Conservation (phyloP, 2,329 filamentous ascomycete species). For the Metarhizium rileyi region DNA sequence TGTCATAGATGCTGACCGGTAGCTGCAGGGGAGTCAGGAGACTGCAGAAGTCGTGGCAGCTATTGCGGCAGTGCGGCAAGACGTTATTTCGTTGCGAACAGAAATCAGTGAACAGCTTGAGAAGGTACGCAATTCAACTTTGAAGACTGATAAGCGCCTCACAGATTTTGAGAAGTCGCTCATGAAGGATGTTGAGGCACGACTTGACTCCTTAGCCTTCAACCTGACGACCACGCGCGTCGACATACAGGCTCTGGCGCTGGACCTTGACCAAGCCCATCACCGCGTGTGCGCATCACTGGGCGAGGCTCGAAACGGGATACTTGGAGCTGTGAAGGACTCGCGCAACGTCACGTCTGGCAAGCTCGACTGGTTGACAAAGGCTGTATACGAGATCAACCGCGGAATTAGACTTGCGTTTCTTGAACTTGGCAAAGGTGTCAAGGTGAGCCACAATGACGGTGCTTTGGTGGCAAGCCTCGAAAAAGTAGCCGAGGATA, state of each 20-base stretch:
- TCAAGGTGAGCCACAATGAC: background rate
- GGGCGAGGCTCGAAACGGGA: background rate
- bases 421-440: background rate
- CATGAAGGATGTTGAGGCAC: background rate
- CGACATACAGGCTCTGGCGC: constrained; percentile 1
- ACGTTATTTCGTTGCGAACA: background rate
- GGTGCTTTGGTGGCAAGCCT: background rate
- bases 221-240: background rate
- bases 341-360: background rate
- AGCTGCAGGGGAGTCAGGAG: background rate
- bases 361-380: background rate
- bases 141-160: background rate
- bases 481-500: background rate
- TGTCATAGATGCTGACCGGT: background rate
- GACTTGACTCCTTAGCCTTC: background rate
- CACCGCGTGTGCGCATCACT: background rate
- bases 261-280: constrained; percentile 1
- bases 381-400: background rate
- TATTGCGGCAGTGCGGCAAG: background rate
- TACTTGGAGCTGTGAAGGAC: background rate
- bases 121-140: background rate
- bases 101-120: background rate
- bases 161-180: background rate
- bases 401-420: background rate
- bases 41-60: background rate